phyloP scores from a whole-genome alignment of 2,329 filamentous ascomycete species.

The Fusarium sp. region DNA sequence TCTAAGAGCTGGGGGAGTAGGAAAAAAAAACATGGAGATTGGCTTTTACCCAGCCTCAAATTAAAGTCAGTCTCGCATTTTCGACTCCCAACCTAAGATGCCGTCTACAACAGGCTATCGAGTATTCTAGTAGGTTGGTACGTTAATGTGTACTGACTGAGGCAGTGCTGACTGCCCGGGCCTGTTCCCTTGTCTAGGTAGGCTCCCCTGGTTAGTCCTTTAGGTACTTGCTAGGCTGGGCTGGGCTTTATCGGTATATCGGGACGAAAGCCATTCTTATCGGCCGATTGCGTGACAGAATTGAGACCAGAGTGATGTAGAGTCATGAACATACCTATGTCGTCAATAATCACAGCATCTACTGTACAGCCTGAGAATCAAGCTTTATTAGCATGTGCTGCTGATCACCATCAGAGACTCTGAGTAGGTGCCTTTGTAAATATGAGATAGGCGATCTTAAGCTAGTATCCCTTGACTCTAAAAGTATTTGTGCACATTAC shows the following conservation, averaged over 20 bases:
- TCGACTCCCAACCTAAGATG: not conserved
- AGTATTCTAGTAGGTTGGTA: not conserved
- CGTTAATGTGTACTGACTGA: not conserved
- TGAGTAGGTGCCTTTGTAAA: not conserved
- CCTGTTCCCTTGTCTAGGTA: not conserved
- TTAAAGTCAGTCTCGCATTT: not conserved
- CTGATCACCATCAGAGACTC: not conserved
- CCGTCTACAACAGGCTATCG: not conserved
- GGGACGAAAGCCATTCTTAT: constrained; percentile 8
- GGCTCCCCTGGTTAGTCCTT: not conserved
- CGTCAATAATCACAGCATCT: not conserved
- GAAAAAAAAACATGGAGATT: not conserved
- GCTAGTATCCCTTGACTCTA: not conserved
- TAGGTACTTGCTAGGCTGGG: not conserved
- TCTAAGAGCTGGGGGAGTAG: not conserved
- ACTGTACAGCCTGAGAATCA: not conserved
- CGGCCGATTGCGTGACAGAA: constrained; percentile 1
- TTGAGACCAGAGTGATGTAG: not conserved
- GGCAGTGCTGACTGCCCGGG: constrained; percentile 8
- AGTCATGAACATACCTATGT: not conserved
- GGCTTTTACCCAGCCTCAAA: not conserved
- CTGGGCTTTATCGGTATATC: constrained; percentile 8
- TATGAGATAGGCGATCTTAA: not conserved
- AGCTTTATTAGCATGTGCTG: constrained; percentile 13
- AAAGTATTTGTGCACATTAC: not conserved